Base-by-base conservation (phyloP, 164 flowering plant species). In the Saururus chinensis region DNA sequence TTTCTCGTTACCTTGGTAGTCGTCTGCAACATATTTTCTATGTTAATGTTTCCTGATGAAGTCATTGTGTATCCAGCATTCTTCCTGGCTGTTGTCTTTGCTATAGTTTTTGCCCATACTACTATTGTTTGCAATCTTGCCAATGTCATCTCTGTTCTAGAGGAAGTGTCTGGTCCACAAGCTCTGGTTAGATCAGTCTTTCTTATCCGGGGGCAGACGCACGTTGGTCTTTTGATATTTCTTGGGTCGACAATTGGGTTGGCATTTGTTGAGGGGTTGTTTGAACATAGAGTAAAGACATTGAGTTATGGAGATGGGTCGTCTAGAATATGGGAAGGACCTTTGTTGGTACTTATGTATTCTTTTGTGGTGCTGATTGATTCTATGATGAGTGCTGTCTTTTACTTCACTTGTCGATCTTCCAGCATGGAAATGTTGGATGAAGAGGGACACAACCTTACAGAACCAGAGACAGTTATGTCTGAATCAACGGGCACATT, bases 301-400 rank as follows among this genome's bases (percentile, higher is more conserved):
- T 40, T 91, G 78, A 95, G 98, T 72, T 91, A 95, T 74, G 99
- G 99, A 67, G 99, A 95, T 75, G 99, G 99, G 24, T 84, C 96
- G 56, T 95, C 99, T 0, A 83, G 97, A 74, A 62, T 91, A 20
- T 95, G 99, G 99, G 97, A 95, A 76, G 99, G 99, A 23, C 96
- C 99, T n/a, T 81, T 95, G 54, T 68, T 91, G 80, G 97, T 95
- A 63, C 24, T 95, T 13, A 83, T 95, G 97, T 83, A 91, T 68
- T 88, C 96, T 13, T 89, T 95, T 61, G 80, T 95, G 67, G 87
- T 87, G 73, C 92, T 95, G 60, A 73, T 89, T 56, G 97, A 95
- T 79, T 82, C 86, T 58, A 91, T 95, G 99, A 95, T 85, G 95
- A 91, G 82, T 68, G 80, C 90, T 11, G 97, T 95, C 57, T 95